A percentile compares a stretch with the other conserved stretches of the same genome.
Conservation (phyloP, 495 filamentous ascomycete species). For the Podospora appendiculata region DNA sequence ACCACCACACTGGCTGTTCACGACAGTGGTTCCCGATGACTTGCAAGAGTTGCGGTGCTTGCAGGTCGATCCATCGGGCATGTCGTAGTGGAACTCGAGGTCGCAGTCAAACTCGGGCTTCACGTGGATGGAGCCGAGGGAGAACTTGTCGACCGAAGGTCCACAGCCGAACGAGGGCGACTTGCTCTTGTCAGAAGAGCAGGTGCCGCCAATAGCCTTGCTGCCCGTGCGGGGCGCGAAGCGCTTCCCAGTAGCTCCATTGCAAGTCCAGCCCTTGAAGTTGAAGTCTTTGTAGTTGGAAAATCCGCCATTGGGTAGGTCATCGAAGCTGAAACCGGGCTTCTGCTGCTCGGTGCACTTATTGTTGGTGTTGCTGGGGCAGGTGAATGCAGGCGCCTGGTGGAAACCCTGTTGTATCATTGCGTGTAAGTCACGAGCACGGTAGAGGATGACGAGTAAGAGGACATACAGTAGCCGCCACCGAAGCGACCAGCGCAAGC, state of each 20-base stretch:
- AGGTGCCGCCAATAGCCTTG: constrained; percentile 59
- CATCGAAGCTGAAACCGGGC: constrained; percentile 62
- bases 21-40: constrained; percentile 54
- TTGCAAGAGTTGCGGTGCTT: constrained; percentile 61
- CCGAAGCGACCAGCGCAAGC: constrained; percentile 50
- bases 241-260: constrained; percentile 43
- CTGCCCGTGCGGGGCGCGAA: constrained; percentile 36
- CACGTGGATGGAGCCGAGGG: constrained; percentile 64
- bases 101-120: constrained; percentile 65
- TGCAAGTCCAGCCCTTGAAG: constrained; percentile 67
- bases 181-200: constrained; percentile 37
- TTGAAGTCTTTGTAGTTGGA: constrained; percentile 58
- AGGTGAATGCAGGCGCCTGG: constrained; percentile 52
- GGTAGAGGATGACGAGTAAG: not conserved
- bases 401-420: constrained; percentile 38
- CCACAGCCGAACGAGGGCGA: constrained; percentile 54
- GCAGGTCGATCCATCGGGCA: constrained; percentile 73
- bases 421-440: constrained; percentile 12
- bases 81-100: constrained; percentile 73
- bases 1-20: constrained; percentile 87
- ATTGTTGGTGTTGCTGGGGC: constrained; percentile 70
- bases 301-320: constrained; percentile 56
- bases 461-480: constrained; percentile 46
- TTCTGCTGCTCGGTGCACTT: constrained; percentile 60
- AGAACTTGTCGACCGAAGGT: constrained; percentile 53